Percentiles rank a stretch among this genome's conserved stretches.
phyloP scores from a whole-genome alignment of 495 filamentous ascomycete genomes.

The Neurospora sp. region DNA sequence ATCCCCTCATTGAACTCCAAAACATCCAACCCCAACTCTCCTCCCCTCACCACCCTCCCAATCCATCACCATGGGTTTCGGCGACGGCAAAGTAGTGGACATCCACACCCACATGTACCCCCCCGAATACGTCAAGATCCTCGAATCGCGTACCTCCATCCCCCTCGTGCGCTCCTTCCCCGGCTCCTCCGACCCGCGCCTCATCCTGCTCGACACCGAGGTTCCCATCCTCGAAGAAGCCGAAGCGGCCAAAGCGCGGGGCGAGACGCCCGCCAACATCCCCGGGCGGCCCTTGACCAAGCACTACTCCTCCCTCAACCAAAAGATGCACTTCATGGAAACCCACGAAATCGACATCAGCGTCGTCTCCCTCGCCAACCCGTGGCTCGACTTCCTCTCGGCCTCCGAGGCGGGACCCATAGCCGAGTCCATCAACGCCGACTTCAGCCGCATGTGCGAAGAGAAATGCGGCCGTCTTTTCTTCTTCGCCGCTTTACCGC shows the following conservation, averaged over 20 bases:
- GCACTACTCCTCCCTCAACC: slow-evolving; percentile 58
- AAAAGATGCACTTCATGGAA: slow-evolving; percentile 83
- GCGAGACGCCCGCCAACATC: slow-evolving; percentile 1
- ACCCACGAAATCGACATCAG: slow-evolving; percentile 70
- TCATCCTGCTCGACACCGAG: slow-evolving; percentile 71
- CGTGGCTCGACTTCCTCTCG: slow-evolving; percentile 85
- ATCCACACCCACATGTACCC: slow-evolving; percentile 95
- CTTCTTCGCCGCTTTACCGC: slow-evolving; percentile 72
- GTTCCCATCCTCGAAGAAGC: slow-evolving; percentile 46
- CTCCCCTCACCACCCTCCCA: neutral
- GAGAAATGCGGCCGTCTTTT: slow-evolving; percentile 52
- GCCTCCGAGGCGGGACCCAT: slow-evolving; percentile 48
- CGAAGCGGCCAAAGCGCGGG: slow-evolving; percentile 4
- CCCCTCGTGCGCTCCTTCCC: slow-evolving; percentile 70
- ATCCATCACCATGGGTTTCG: neutral
- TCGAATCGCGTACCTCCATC: slow-evolving; percentile 62
- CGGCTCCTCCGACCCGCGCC: slow-evolving; percentile 48
- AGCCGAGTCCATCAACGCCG: slow-evolving; percentile 62
- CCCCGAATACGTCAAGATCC: slow-evolving; percentile 68
- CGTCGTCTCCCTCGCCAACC: slow-evolving; percentile 85
- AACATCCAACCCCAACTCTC: neutral
- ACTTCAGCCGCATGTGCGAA: slow-evolving; percentile 59
- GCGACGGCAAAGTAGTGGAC: slow-evolving; percentile 51
- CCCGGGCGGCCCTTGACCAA: slow-evolving; percentile 66
- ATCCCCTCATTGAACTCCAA: neutral